Conservation (phyloP, 768 basidiomycete genomes). For the Terana coerulea region DNA sequence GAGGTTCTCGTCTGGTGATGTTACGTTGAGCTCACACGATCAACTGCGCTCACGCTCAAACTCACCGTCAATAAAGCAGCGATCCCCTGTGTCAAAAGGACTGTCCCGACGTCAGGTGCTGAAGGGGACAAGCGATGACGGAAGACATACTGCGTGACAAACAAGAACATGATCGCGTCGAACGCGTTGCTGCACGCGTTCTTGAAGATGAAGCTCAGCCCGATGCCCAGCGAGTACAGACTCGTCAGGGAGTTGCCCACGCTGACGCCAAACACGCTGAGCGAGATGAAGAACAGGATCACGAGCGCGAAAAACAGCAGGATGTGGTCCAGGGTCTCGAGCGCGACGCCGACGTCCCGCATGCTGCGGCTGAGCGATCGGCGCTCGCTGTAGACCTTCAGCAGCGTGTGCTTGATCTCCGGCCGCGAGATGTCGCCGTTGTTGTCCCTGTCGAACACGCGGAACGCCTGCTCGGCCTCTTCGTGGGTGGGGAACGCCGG, state of each 20-base stretch:
- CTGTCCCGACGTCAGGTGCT: slow-evolving; percentile 30
- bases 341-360: slow-evolving; percentile 68
- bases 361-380: slow-evolving; percentile 72
- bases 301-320: slow-evolving; percentile 59
- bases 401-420: slow-evolving; percentile 67
- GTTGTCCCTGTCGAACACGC: slow-evolving; percentile 70
- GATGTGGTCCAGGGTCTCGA: slow-evolving; percentile 61
- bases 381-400: slow-evolving; percentile 76
- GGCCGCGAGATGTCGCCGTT: slow-evolving; percentile 73
- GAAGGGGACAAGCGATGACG: background rate
- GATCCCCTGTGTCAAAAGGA: slow-evolving; percentile 79
- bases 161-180: slow-evolving; percentile 78
- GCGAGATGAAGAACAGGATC: slow-evolving; percentile 67
- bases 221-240: slow-evolving; percentile 69
- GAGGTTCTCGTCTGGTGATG: slow-evolving; percentile 53
- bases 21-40: background rate
- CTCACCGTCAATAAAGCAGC: slow-evolving; percentile 68
- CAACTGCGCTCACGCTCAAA: background rate
- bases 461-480: slow-evolving; percentile 64
- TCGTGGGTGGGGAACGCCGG: slow-evolving; percentile 59
- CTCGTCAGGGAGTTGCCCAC: slow-evolving; percentile 65
- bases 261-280: slow-evolving; percentile 69
- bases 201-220: slow-evolving; percentile 80
- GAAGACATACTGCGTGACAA: slow-evolving; percentile 70
- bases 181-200: slow-evolving; percentile 67